These are phyloP conservation scores for Cladosporium oxysporum DNA, from an alignment of 2,329 filamentous ascomycete genomes.

Conservation along the genomic window DNA sequence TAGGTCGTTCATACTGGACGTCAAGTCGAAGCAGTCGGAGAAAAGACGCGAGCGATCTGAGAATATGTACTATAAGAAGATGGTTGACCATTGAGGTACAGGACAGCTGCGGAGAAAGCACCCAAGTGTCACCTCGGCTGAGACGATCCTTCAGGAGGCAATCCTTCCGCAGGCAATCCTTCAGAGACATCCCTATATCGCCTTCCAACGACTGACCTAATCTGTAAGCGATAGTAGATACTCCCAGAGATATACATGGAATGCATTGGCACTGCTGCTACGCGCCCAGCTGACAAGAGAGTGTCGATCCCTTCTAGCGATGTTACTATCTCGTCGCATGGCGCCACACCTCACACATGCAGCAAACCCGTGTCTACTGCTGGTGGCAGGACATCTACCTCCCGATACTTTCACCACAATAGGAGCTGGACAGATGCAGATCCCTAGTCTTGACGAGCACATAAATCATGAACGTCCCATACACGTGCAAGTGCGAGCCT, in stretches of 20 bases:
- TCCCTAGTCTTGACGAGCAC: neutral
- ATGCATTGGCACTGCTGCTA: neutral
- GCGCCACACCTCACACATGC: slow-evolving; percentile 5
- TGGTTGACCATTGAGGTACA: slow-evolving; percentile 4
- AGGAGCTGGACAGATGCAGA: neutral
- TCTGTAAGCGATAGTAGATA: neutral
- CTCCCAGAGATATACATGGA: neutral
- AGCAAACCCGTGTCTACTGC: neutral
- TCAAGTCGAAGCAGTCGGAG: neutral
- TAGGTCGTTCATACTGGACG: neutral
- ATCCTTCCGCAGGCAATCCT: no score
- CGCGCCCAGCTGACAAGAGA: neutral
- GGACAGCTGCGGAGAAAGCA: neutral
- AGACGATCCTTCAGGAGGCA: neutral
- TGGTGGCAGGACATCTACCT: neutral
- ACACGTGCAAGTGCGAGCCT: neutral
- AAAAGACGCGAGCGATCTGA: neutral
- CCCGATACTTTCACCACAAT: neutral
- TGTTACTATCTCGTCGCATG: slow-evolving; percentile 10
- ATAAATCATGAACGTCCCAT: neutral
- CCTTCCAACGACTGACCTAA: neutral
- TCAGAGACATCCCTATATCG: neutral
- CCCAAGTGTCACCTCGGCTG: slow-evolving; percentile 3
- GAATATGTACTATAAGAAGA: neutral
- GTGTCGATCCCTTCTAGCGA: neutral